phyloP scores from a whole-genome alignment of 2,329 filamentous ascomycete genomes.

The Alternaria panax region DNA sequence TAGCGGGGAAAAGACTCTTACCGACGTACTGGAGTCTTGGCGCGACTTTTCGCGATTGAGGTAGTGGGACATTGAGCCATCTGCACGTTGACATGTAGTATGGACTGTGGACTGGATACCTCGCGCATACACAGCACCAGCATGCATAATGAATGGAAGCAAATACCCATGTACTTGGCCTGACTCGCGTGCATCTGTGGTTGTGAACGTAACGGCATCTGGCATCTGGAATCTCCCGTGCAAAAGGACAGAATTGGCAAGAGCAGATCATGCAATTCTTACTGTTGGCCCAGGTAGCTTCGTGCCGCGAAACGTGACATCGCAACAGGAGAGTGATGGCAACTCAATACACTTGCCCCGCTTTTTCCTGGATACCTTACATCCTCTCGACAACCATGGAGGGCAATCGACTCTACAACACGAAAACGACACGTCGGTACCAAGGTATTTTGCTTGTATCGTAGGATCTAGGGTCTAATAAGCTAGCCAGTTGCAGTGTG shows the following conservation, averaged over 20 bases:
- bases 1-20: conserved; percentile 28
- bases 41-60: conserved; percentile 23
- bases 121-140: conserved; percentile 24
- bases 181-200: background rate
- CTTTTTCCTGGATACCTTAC: background rate
- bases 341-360: background rate
- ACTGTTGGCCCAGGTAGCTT: background rate
- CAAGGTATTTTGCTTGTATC: background rate
- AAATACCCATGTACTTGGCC: background rate
- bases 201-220: background rate
- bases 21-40: conserved; percentile 36
- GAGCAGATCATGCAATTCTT: background rate
- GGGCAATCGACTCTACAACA: background rate
- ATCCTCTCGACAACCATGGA: background rate
- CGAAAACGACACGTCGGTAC: background rate
- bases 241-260: background rate
- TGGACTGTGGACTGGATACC: conserved; percentile 11
- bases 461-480: background rate
- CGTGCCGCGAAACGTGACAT: background rate
- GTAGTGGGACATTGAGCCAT: conserved; percentile 19
- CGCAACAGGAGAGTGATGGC: background rate
- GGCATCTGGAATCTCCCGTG: background rate
- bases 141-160: conserved; percentile 14
- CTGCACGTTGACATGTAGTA: conserved; percentile 22
- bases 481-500: background rate